These are phyloP conservation scores for Onygenales sp. DNA, from an alignment of 2,329 filamentous ascomycete genomes.

Conservation along the genomic window DNA sequence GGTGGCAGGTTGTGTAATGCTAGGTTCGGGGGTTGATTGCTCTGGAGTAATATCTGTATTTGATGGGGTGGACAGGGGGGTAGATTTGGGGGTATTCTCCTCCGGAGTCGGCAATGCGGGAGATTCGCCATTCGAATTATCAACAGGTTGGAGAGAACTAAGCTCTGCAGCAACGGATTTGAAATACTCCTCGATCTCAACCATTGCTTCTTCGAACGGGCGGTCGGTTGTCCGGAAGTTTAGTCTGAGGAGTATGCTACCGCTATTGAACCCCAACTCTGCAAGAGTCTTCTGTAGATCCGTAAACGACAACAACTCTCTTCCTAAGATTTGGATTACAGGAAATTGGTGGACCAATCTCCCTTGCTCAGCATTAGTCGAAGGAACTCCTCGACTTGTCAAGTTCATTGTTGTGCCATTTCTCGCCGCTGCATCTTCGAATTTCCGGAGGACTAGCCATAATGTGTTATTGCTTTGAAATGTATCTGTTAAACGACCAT, in stretches of 20 bases:
- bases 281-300: conserved; percentile 84
- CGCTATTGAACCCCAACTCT: conserved; percentile 78
- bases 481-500: conserved; percentile 67
- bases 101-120: conserved; percentile 7
- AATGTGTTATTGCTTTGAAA: conserved; percentile 80
- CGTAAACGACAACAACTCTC: conserved; percentile 64
- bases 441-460: conserved; percentile 83
- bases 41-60: conserved; percentile 1
- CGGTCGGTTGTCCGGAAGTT: conserved; percentile 66
- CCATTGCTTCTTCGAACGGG: conserved; percentile 78
- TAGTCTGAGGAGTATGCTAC: conserved; percentile 69
- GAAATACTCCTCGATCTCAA: conserved; percentile 69
- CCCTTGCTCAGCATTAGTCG: conserved; percentile 50
- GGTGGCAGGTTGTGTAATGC: conserved; percentile 9
- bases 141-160: conserved; percentile 2
- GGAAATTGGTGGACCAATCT: conserved; percentile 84
- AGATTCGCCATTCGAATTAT: conserved; percentile 3
- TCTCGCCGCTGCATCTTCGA: conserved; percentile 66
- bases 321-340: conserved; percentile 71
- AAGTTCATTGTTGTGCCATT: conserved; percentile 61
- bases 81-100: conserved; percentile 6
- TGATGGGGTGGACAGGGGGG: conserved; percentile 8
- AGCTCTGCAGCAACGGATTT: conserved; percentile 32
- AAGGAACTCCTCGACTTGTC: conserved; percentile 68
- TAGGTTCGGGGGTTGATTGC: conserved; percentile 6